Percentiles rank a stretch among this genome's conserved stretches.
Conservation (phyloP, 2,329 filamentous ascomycete genomes). For the Knufia petricola region DNA sequence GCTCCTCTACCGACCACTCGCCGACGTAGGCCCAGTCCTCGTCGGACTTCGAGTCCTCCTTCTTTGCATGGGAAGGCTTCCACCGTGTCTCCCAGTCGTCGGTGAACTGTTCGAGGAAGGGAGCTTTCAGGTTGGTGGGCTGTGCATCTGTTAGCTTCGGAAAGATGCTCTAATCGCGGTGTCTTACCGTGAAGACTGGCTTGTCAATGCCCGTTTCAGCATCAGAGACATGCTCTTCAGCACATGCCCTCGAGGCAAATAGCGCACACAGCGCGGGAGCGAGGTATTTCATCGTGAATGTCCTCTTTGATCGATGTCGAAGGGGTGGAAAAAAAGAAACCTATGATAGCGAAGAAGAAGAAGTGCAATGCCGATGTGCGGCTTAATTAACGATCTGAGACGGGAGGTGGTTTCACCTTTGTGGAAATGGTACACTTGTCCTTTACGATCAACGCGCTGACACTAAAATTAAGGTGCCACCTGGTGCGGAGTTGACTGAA, state of each 20-base stretch:
- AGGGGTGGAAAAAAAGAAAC: slow-evolving; percentile 12
- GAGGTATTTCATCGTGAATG: slow-evolving; percentile 61
- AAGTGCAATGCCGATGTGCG: not conserved
- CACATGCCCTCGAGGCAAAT: slow-evolving; percentile 55
- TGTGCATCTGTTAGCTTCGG: slow-evolving; percentile 37
- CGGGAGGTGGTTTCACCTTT: not conserved
- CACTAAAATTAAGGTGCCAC: slow-evolving; percentile 9
- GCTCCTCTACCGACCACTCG: slow-evolving; percentile 95
- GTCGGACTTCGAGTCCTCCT: slow-evolving; percentile 69
- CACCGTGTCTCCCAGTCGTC: slow-evolving; percentile 89
- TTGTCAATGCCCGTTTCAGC: slow-evolving; percentile 53
- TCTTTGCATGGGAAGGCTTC: slow-evolving; percentile 94
- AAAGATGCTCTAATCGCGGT: not conserved
- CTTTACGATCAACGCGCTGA: slow-evolving; percentile 1
- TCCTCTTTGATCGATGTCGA: slow-evolving; percentile 54
- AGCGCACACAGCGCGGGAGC: slow-evolving; percentile 60
- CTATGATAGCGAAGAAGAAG: slow-evolving; percentile 3
- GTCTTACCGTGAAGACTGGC: slow-evolving; percentile 76
- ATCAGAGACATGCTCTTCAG: slow-evolving; percentile 58
- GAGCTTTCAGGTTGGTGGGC: slow-evolving; percentile 81
- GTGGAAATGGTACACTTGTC: slow-evolving; percentile 10
- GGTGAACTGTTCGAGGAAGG: slow-evolving; percentile 97
- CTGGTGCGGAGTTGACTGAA: slow-evolving; percentile 6
- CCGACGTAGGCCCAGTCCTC: slow-evolving; percentile 97
- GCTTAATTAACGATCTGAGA: no score